These are phyloP conservation scores for Beauveria scarabaeidicola DNA, from an alignment of 2,329 filamentous ascomycete genomes.

Conservation along the genomic window DNA sequence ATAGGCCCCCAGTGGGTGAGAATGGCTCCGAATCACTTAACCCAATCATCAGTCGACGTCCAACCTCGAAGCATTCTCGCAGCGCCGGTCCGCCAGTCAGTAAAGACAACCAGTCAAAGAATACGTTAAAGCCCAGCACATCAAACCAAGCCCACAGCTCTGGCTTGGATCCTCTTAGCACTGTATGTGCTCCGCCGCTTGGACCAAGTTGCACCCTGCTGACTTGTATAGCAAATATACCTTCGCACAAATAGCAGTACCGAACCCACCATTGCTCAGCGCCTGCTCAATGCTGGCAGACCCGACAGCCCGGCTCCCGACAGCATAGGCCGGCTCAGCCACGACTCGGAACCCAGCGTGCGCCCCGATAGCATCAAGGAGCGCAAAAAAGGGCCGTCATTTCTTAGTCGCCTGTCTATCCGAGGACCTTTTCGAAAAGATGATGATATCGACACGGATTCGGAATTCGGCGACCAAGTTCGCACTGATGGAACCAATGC, in stretches of 20 bases:
- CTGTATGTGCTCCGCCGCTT: constrained; percentile 16
- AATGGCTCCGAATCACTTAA: not conserved
- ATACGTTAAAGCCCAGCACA: constrained; percentile 19
- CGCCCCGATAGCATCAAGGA: constrained; percentile 9
- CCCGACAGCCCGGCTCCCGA: constrained; percentile 44
- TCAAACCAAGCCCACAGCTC: constrained; percentile 18
- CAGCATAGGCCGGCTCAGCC: constrained; percentile 29
- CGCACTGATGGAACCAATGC: constrained; percentile 71
- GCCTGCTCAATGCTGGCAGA: constrained; percentile 42
- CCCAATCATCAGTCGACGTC: constrained; percentile 2
- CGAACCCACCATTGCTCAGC: constrained; percentile 42
- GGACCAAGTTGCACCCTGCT: not conserved
- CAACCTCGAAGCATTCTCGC: constrained; percentile 7
- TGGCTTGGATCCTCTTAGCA: constrained; percentile 31
- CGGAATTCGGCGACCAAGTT: constrained; percentile 4
- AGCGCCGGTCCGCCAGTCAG: not conserved
- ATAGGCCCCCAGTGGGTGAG: not conserved
- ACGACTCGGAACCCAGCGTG: constrained; percentile 30
- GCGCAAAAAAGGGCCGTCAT: constrained; percentile 73
- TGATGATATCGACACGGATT: constrained; percentile 49
- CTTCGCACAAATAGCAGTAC: constrained; percentile 28
- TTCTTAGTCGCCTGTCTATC: constrained; percentile 74
- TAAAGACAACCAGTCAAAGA: constrained; percentile 25
- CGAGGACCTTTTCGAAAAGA: constrained; percentile 67
- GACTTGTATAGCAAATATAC: constrained; percentile 29